Evolutionary conservation across 768 basidiomycete species (phyloP), one percentile per base, ranked within the genome.

Genomic region (Pholiota microspora): DNA sequence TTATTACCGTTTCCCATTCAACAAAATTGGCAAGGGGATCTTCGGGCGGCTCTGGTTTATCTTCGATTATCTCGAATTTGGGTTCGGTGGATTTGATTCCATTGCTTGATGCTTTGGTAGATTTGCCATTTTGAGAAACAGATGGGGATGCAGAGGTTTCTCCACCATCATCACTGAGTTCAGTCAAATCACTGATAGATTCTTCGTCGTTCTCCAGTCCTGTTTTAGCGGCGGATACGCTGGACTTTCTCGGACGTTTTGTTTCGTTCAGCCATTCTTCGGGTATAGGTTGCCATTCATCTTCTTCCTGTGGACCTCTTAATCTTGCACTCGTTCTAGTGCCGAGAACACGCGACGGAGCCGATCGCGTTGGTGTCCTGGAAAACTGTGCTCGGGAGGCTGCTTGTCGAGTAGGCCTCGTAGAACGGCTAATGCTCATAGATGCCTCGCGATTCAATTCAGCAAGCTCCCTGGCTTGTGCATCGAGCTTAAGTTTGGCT

Each of bases 1-100:
- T 40, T 74, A 84, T 63, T 55, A 93, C 94, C 62, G 89, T 89
- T 74, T 96, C 92, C 94, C 95, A 98, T 69, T 96, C 94, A 35
- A 92, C 68, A 62, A 90, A 90, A 45, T 79, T 79, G 1, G 74
- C 73, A 4, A 77, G 79, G 18, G 71, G 51, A 7, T 59, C 63
- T n/a, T 62, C 63, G 31, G 55, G 35, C 15, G 45, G 53, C 16
- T 55, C 51, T 18, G 60, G 44, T 38, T 64, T 56, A 42, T 45
- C 45, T 21, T 59, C 46, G 52, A 58, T 50, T 5, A 56, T 28
- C n/a, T n/a, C n/a, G n/a, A n/a, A n/a, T n/a, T n/a, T n/a, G n/a
- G n/a, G n/a, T 23, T 59, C 49, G 36, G 27, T 24, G 49, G 48
- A 10, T 25, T 35, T 40, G 7, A 45, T 49, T 23, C 25, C 12